Percentiles rank a stretch among this genome's conserved stretches.
Evolutionary conservation across 208 protist species (phyloP).

Genomic region (Willaertia magna): DNA sequence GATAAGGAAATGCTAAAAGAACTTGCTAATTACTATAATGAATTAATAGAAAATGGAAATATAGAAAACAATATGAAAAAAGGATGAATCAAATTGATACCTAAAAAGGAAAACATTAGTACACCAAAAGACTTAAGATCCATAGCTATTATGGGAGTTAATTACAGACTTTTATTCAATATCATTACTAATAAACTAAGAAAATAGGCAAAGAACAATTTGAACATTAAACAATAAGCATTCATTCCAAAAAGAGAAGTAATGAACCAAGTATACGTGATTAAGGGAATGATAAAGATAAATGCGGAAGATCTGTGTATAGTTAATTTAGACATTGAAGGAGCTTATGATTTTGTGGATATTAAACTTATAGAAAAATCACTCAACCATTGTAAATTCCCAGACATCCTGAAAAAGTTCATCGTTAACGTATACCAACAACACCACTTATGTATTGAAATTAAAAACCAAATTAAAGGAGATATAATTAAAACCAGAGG

Average conservation of each 20-base stretch:
- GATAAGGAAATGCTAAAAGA: neutral
- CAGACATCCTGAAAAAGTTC: neutral
- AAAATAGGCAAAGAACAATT: neutral
- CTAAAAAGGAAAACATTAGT: too few relatives aligned
- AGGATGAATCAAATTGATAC: neutral
- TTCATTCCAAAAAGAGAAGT: neutral
- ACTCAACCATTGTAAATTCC: neutral
- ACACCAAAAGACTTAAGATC: neutral
- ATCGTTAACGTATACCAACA: neutral
- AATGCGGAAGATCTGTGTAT: neutral
- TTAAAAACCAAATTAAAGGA: neutral
- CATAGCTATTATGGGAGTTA: neutral
- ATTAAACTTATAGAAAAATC: neutral
- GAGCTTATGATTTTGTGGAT: neutral
- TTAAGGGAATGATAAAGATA: neutral
- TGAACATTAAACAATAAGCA: neutral
- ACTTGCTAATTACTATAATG: neutral
- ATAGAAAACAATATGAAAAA: neutral
- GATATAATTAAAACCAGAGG: neutral
- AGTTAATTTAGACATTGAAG: neutral
- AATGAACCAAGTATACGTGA: neutral
- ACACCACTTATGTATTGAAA: neutral
- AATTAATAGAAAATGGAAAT: neutral
- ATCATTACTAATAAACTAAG: neutral
- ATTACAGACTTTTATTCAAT: neutral